Percentiles rank a stretch among this genome's conserved stretches.
phyloP scores from a whole-genome alignment of 2,329 filamentous ascomycete genomes.

The Diaporthe sp. region DNA sequence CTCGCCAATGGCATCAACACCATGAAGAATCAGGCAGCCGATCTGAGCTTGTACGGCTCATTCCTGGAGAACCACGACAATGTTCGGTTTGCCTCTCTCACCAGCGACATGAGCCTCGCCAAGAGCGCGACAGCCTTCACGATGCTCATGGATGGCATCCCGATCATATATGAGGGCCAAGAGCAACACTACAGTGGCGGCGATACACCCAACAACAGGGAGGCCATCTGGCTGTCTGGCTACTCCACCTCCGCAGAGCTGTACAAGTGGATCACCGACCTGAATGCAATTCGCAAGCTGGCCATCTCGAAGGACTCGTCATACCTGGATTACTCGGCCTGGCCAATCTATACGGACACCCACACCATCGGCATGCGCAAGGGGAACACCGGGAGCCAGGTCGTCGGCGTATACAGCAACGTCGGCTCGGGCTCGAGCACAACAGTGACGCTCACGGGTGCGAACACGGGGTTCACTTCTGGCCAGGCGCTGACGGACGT shows the following conservation, averaged over 20 bases:
- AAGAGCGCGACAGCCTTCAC: constrained; percentile 68
- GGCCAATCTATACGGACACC: constrained; percentile 54
- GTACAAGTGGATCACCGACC: constrained; percentile 58
- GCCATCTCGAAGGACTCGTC: constrained; percentile 53
- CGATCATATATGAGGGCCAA: constrained; percentile 71
- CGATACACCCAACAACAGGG: constrained; percentile 60
- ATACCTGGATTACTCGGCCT: constrained; percentile 57
- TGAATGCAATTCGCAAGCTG: constrained; percentile 65
- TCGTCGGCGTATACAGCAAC: constrained; percentile 58
- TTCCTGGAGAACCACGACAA: constrained; percentile 67
- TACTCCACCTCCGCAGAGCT: constrained; percentile 59
- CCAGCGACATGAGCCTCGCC: constrained; percentile 60
- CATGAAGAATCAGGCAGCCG: constrained; percentile 45
- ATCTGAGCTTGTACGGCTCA: constrained; percentile 55
- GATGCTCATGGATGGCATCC: constrained; percentile 68
- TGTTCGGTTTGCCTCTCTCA: constrained; percentile 59
- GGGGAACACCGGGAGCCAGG: constrained; percentile 52
- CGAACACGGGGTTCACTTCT: constrained; percentile 54
- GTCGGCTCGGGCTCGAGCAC: constrained; percentile 51
- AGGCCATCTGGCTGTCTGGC: constrained; percentile 63
- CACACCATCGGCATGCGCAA: constrained; percentile 62
- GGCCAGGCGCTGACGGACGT: constrained; percentile 55
- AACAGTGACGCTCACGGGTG: constrained; percentile 51
- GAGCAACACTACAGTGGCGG: constrained; percentile 66
- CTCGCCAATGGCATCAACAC: constrained; percentile 50